Evolutionary conservation across 2,329 filamentous ascomycete genomes (phyloP).

Genomic region (Fusarium brachygibbosum): DNA sequence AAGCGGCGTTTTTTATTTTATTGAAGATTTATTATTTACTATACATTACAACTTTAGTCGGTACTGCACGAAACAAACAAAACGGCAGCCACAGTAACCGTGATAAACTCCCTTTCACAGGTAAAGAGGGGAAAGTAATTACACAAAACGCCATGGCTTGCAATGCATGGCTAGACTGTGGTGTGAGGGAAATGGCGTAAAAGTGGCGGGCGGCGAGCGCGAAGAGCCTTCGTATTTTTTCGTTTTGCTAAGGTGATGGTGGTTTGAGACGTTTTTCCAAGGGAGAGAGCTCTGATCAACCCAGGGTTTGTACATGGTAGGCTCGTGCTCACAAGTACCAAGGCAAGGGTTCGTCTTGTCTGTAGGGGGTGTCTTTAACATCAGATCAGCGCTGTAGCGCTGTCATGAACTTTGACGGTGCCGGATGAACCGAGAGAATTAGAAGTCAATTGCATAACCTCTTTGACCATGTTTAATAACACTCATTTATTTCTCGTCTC

Average conservation of each 20-base stretch:
- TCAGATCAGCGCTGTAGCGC: constrained; percentile 2
- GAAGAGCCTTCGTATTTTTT: constrained; percentile 24
- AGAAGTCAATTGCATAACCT: neutral
- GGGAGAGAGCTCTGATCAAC: constrained; percentile 5
- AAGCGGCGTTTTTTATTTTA: constrained; percentile 17
- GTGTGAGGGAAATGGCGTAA: neutral
- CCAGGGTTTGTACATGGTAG: constrained; percentile 5
- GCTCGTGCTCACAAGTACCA: neutral
- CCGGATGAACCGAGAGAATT: neutral
- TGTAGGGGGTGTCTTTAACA: neutral
- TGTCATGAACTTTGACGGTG: neutral
- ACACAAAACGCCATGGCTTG: constrained; percentile 23
- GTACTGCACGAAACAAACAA: constrained; percentile 11
- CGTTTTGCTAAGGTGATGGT: neutral
- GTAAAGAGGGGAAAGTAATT: constrained; percentile 4
- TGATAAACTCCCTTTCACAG: constrained; percentile 2
- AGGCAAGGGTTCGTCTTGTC: neutral
- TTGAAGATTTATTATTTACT: constrained; percentile 4
- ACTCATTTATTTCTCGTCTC: neutral
- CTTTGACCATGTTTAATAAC: neutral
- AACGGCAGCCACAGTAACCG: constrained; percentile 5
- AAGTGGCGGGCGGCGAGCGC: neutral
- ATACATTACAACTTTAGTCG: neutral
- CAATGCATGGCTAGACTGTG: constrained; percentile 12
- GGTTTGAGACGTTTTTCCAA: neutral